Evolutionary conservation across 2,329 filamentous ascomycete species (phyloP).

Genomic region (Diplodia seriata): DNA sequence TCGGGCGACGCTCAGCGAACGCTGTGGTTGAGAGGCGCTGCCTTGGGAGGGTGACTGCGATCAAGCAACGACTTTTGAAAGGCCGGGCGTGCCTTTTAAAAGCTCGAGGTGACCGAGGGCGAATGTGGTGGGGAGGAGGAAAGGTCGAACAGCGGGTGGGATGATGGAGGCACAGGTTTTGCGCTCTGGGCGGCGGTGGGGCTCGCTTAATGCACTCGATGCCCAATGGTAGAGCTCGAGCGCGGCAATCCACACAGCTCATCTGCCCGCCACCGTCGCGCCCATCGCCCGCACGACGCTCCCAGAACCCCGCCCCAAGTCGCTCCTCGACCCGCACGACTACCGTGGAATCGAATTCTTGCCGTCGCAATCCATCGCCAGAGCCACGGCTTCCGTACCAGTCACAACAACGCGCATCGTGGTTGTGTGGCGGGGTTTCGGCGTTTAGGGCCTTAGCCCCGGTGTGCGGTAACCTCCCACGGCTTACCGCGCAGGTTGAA

Average conservation of each 20-base stretch:
- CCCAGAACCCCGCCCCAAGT: not conserved
- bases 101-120: conserved; percentile 30
- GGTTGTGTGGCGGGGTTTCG: not conserved
- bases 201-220: conserved; percentile 28
- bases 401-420: not conserved
- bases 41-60: conserved; percentile 15
- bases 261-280: conserved; percentile 14
- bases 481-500: conserved; percentile 7
- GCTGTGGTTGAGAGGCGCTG: conserved; percentile 17
- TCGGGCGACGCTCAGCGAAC: conserved; percentile 28
- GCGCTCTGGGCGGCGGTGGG: conserved; percentile 31
- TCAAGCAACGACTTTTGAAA: conserved; percentile 28
- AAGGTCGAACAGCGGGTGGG: conserved; percentile 31
- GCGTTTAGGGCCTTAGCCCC: conserved; percentile 24
- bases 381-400: not conserved
- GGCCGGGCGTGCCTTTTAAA: conserved; percentile 32
- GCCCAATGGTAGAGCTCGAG: conserved; percentile 13
- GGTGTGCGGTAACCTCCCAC: conserved; percentile 10
- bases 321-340: not conserved
- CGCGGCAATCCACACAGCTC: conserved; percentile 12
- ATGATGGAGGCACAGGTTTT: conserved; percentile 33
- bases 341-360: not conserved
- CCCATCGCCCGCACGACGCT: not conserved
- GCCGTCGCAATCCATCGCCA: not conserved
- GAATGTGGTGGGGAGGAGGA: conserved; percentile 24